Evolutionary conservation across 805 yeast genomes (phyloP).

Genomic region (Ogataea nitratoaversa): DNA sequence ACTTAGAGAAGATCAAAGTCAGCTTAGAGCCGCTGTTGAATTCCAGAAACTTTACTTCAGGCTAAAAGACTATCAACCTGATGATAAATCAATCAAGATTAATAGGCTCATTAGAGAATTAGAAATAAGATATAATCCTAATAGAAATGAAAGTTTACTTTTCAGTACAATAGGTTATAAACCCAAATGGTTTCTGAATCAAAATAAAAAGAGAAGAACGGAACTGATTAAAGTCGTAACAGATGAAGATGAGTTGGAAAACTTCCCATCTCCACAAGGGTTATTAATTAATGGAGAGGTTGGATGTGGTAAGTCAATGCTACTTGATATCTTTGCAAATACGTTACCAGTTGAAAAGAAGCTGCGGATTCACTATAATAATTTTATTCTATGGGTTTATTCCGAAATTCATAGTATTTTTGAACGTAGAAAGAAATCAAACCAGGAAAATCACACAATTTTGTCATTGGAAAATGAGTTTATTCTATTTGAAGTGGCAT

Average conservation of each 20-base stretch:
- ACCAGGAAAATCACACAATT: constrained; percentile 30
- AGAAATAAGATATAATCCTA: constrained; percentile 23
- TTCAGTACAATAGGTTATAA: constrained; percentile 28
- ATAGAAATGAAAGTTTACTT: constrained; percentile 16
- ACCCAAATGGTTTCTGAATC: constrained; percentile 26
- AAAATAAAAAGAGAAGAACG: constrained; percentile 15
- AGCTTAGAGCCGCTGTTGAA: constrained; percentile 57
- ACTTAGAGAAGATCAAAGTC: constrained; percentile 52
- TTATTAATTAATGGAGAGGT: constrained; percentile 60
- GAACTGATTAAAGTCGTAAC: constrained; percentile 48
- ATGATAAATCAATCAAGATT: constrained; percentile 42
- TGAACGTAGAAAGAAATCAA: constrained; percentile 33
- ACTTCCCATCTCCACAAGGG: constrained; percentile 61
- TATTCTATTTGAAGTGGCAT: constrained; percentile 61
- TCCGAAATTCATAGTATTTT: constrained; percentile 55
- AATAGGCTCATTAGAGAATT: constrained; percentile 34
- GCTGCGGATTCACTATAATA: constrained; percentile 67
- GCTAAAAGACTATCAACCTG: constrained; percentile 56
- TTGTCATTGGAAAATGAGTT: constrained; percentile 55
- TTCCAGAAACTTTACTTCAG: constrained; percentile 57
- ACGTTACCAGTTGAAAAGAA: constrained; percentile 61
- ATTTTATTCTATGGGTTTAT: constrained; percentile 65
- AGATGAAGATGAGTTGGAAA: constrained; percentile 56
- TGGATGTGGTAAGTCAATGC: constrained; percentile 73
- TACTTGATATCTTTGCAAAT: constrained; percentile 67